phyloP scores from a whole-genome alignment of 352 stramenopile genomes.

The Phytophthora vignae region DNA sequence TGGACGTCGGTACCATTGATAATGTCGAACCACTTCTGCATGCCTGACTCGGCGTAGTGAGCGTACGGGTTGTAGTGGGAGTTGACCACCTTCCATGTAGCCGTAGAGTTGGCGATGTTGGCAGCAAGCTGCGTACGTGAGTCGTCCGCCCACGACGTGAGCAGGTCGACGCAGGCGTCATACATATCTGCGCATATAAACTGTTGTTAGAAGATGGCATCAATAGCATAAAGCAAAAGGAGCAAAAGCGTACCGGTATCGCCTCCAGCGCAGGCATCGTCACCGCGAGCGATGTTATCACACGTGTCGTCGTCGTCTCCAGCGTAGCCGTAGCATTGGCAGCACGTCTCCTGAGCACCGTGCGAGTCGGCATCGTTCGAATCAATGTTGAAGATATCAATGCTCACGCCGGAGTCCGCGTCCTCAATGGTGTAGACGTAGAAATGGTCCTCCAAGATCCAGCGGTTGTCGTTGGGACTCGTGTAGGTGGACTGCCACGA shows the following conservation, averaged over 20 bases:
- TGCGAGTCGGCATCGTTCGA: constrained; percentile 63
- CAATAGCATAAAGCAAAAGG: too few species aligned
- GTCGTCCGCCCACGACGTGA: constrained; percentile 55
- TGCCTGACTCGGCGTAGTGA: constrained; percentile 43
- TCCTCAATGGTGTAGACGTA: constrained; percentile 62
- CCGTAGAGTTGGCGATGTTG: constrained; percentile 58
- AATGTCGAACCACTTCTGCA: constrained; percentile 55
- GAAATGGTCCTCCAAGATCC: constrained; percentile 62
- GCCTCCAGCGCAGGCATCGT: constrained; percentile 49
- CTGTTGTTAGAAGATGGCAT: too few species aligned
- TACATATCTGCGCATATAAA: constrained; percentile 31
- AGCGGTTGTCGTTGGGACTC: constrained; percentile 62
- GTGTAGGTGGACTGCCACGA: constrained; percentile 54
- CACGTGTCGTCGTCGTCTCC: constrained; percentile 50
- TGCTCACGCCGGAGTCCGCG: constrained; percentile 45
- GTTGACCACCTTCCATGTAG: constrained; percentile 78
- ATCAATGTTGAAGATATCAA: constrained; percentile 73
- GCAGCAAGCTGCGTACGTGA: constrained; percentile 47
- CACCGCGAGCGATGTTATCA: constrained; percentile 50
- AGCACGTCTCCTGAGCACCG: constrained; percentile 57
- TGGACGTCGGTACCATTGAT: constrained; percentile 49
- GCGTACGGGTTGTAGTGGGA: constrained; percentile 67
- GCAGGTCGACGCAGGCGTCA: constrained; percentile 46
- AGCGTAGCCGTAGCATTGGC: constrained; percentile 67
- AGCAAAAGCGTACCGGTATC: constrained; percentile 27